Base-by-base conservation (phyloP, 1,284 basidiomycete genomes). In the Kalmanozyma brasiliensis region DNA sequence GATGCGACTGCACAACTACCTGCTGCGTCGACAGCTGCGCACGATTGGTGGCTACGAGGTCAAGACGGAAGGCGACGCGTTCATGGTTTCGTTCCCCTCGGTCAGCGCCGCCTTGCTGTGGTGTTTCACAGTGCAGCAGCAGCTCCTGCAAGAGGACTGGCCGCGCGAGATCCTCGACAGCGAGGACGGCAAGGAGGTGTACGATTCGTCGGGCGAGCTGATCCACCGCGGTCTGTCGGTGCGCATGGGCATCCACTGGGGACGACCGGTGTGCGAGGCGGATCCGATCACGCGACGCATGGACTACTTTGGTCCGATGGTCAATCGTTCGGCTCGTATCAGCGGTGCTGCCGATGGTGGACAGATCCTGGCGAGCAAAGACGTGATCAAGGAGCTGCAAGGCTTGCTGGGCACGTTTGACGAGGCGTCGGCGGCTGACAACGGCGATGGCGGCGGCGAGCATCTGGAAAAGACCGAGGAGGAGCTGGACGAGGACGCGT, bases 21-120 rank as follows among this genome's bases (percentile, higher is more conserved):
- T 98, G 14, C 86, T 98, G 58, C 89, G 95, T 20, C 87, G 94
- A 10, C 90, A 92, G 72, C 84, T 98, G 38, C 88, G 95, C 29
- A 86, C 91, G 49, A 95, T 94, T 78, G 94, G 94, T 37, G 96
- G 96, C 0, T 99, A 98, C 83, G 94, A 98, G 84, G 95, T 98
- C 77, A 99, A 99, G 84, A 98, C 96, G 19, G 96, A 98, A 89
- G 96, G 96, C 33, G 96, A 98, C 79, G 90, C 95, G 0, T 98
- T 98, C 85, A 96, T 98, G 92, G 94, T 95, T 44, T 94, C 77
- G n/a, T 98, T 99, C 87, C 91, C 91, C 9, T 91, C 89, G 5
- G 89, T 94, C 8, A 86, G 92, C 4, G 87, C 92, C 0, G 96
- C 93, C 0, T 83, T 98, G 34, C 88, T 94, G 85, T 98, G 93